Evolutionary conservation across 208 protist species (phyloP).

Genomic region (Sergeia podlipaevii): DNA sequence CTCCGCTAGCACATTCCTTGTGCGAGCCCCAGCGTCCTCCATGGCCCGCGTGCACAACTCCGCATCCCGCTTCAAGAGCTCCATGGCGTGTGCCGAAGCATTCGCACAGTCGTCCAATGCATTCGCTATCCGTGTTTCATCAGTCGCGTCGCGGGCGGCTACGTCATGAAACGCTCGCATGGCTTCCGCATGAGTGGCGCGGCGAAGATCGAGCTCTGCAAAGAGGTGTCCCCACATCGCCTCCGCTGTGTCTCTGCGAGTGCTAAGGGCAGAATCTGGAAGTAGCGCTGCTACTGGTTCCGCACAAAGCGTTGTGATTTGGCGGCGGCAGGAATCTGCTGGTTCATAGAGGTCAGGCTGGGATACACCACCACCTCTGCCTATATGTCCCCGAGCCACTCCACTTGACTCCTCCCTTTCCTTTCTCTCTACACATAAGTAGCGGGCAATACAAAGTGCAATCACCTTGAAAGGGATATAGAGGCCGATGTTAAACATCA

Average conservation of each 20-base stretch:
- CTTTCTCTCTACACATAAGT: conserved; percentile 14
- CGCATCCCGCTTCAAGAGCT: conserved; percentile 31
- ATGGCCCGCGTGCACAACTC: conserved; percentile 30
- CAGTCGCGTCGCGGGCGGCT: conserved; percentile 4
- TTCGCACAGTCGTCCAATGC: conserved; percentile 2
- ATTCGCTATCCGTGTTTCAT: background rate
- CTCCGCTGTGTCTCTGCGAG: conserved; percentile 21
- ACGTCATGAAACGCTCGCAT: conserved; percentile 10
- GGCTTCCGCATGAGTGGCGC: conserved; percentile 19
- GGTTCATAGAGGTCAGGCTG: too few relatives aligned
- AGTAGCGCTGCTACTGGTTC: too few relatives aligned
- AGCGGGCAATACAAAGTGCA: conserved; percentile 28
- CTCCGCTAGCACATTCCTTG: conserved; percentile 16
- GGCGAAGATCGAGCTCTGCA: conserved; percentile 38
- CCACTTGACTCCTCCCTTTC: too few relatives aligned
- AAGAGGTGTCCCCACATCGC: conserved; percentile 60
- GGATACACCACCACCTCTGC: too few relatives aligned
- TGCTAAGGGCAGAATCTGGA: too few relatives aligned
- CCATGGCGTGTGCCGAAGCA: conserved; percentile 10
- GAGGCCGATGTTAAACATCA: conserved; percentile 57
- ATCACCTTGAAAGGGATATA: conserved; percentile 51
- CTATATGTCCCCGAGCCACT: too few relatives aligned
- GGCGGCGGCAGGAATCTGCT: too few relatives aligned
- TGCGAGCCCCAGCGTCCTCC: conserved; percentile 16
- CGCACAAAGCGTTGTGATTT: too few relatives aligned